Percentiles rank a stretch among this genome's conserved stretches.
phyloP scores from a whole-genome alignment of 2,329 filamentous ascomycete species.

The Phyllachora maydis region DNA sequence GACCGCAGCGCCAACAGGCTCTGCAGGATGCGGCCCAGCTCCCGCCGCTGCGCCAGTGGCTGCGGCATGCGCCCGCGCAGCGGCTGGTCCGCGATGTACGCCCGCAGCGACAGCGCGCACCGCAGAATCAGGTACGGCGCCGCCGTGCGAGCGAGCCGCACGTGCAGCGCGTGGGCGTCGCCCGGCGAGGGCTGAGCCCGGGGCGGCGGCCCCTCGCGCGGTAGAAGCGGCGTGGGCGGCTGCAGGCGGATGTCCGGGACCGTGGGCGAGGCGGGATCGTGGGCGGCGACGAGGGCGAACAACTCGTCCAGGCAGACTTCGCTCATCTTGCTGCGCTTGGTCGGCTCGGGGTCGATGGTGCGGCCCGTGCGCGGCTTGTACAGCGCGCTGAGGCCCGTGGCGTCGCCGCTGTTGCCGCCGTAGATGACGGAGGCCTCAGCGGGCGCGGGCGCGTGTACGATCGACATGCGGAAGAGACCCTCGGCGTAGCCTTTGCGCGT shows the following conservation, averaged over 20 bases:
- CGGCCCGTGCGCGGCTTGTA: constrained; percentile 47
- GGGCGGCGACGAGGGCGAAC: constrained; percentile 40
- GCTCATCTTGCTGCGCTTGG: constrained; percentile 47
- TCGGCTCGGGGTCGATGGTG: constrained; percentile 47
- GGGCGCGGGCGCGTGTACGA: constrained; percentile 47
- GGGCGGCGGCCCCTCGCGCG: constrained; percentile 2
- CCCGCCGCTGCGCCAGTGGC: constrained; percentile 59
- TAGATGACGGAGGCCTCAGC: constrained; percentile 35
- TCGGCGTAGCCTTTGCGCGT: constrained; percentile 51
- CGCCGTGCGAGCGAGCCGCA: constrained; percentile 51
- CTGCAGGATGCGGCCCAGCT: constrained; percentile 52
- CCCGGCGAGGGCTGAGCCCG: constrained; percentile 1
- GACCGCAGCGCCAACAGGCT: constrained; percentile 46
- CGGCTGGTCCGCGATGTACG: constrained; percentile 81
- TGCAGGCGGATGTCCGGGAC: constrained; percentile 16
- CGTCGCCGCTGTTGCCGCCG: constrained; percentile 18
- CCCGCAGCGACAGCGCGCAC: constrained; percentile 57
- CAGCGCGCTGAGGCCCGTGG: constrained; percentile 36
- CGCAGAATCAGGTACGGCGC: constrained; percentile 70
- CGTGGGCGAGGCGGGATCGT: constrained; percentile 15
- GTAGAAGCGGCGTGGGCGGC: constrained; percentile 17
- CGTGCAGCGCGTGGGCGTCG: constrained; percentile 13
- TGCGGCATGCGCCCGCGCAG: constrained; percentile 77
- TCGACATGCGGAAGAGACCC: constrained; percentile 61
- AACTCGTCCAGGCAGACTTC: constrained; percentile 70